Base-by-base conservation (phyloP, 345 rosid genomes). In the Durio zibethinus region DNA sequence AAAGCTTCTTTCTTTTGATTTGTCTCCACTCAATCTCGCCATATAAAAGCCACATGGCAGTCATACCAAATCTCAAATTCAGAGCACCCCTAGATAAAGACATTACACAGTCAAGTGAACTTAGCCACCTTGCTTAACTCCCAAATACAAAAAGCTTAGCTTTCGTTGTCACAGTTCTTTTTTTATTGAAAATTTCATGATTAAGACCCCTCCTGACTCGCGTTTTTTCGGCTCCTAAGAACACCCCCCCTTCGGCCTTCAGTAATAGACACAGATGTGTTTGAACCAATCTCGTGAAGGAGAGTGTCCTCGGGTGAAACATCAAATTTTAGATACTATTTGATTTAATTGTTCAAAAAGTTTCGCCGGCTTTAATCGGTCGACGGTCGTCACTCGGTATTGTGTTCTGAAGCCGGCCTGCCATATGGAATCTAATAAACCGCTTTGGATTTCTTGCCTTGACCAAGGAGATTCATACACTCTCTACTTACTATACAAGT, bases 371-470 rank as follows among this genome's bases (percentile, higher is more conserved):
- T 74, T 42, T 31, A n/a, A 74, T 23, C 52, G 23, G 50, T 42
- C 50, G 7, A 4, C 20, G 54, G 64, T 71, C 11, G 75, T 59
- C 52, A 64, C n/a, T n/a, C n/a, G n/a, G n/a, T n/a, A n/a, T n/a
- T n/a, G 48, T 14, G 45, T 53, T 72, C 18, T 8, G 68, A 47
- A 57, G 64, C 38, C 31, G 53, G 54, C 54, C 77, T 61, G 77
- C 80, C 80, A 80, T 56, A 79, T 79, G 84, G 79, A 79, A 77
- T 70, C 75, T 77, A 29, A 43, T 40, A 43, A 45, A 35, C 63
- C 47, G 60, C 21, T 62, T 79, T 64, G 66, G 48, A 77, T 76
- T 75, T 75, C 9, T 62, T 72, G 74, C 68, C 74, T 21, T 75
- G 10, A 31, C 10, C 16, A 10, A 47, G 18, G 36, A 11, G n/a